These are phyloP conservation scores for Lyophyllum atratum DNA, from an alignment of 768 basidiomycete genomes.

Conservation along the genomic window DNA sequence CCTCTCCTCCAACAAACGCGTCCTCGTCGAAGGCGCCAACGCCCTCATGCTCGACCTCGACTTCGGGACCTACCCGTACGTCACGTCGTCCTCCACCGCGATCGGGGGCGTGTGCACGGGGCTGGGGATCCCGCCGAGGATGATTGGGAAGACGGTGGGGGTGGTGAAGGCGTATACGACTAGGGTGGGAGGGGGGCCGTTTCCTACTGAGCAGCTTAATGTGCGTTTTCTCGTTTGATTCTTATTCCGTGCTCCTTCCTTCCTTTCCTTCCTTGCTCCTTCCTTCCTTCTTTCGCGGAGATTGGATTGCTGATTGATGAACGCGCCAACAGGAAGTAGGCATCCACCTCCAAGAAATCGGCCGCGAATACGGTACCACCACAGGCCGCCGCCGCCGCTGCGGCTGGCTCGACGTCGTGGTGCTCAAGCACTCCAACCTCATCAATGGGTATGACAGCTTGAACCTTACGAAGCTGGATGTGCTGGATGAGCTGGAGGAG, in stretches of 20 bases:
- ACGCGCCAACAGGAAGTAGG: constrained; percentile 67
- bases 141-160: constrained; percentile 85
- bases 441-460: constrained; percentile 96
- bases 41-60: constrained; percentile 98
- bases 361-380: constrained; percentile 88
- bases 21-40: constrained; percentile 97
- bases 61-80: constrained; percentile 97
- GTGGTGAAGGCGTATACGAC: constrained; percentile 99
- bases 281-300: not conserved
- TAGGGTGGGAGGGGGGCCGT: constrained; percentile 97
- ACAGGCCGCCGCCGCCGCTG: constrained; percentile 92
- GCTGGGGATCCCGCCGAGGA: constrained; percentile 91
- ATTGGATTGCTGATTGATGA: not conserved
- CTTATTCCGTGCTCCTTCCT: not conserved
- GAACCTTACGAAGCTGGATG: constrained; percentile 96
- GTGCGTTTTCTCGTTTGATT: too few species aligned
- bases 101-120: constrained; percentile 98
- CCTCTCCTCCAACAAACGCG: constrained; percentile 68
- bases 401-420: constrained; percentile 97
- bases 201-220: constrained; percentile 94
- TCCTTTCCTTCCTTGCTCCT: not conserved
- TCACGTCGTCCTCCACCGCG: constrained; percentile 91
- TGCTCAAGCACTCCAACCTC: constrained; percentile 86
- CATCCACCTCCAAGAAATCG: constrained; percentile 89
- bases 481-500: constrained; percentile 81